Base-by-base conservation (phyloP, 345 rosid species). In the Syzygium jambos region DNA sequence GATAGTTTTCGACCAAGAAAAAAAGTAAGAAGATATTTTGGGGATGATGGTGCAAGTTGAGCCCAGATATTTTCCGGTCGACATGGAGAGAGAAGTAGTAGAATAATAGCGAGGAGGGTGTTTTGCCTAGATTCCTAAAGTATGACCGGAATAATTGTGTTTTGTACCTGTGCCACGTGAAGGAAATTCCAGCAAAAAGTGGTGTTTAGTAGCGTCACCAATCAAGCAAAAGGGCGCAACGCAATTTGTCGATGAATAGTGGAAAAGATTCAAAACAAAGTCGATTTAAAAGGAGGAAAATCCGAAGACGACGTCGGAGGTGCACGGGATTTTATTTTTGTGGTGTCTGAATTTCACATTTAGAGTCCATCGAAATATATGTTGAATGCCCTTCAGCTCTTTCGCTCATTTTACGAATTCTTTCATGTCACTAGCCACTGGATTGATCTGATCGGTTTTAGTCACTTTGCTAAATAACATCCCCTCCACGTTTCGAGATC, bases 301-400 rank as follows among this genome's bases (percentile, higher is more conserved):
- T 61, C 73, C 73, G 19, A 61, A 6, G 17, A 61, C 17, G 17
- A n/a, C 5, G 6, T 16, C n/a, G 6, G 0, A 61, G 2, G 5
- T n/a, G 17, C 5, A 12, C 34, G 30, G 17, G 34, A 61, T 0
- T 7, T 61, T 7, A 4, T 29, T 61, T 14, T 61, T 14, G 8
- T 61, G 19, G 27, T n/a, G 14, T 61, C 6, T n/a, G 17, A 61
- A 61, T 43, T 61, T 13, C 38, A 7, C 73, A 2, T 43, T 27
- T 27, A 12, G 30, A 25, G 11, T 27, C 11, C 27, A 59, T 59
- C 27, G 29, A n/a, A 59, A 15, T 13, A 59, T 29, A 25, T 27
- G 30, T 59, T 15, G 12, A n/a, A 27, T 61, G n/a, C 6, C 19
- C 73, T 6, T 15, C 0, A 1, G 4, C 46, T 43, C 46, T 43